phyloP scores from a whole-genome alignment of 2,329 filamentous ascomycete species.

The Colletotrichum sp. region DNA sequence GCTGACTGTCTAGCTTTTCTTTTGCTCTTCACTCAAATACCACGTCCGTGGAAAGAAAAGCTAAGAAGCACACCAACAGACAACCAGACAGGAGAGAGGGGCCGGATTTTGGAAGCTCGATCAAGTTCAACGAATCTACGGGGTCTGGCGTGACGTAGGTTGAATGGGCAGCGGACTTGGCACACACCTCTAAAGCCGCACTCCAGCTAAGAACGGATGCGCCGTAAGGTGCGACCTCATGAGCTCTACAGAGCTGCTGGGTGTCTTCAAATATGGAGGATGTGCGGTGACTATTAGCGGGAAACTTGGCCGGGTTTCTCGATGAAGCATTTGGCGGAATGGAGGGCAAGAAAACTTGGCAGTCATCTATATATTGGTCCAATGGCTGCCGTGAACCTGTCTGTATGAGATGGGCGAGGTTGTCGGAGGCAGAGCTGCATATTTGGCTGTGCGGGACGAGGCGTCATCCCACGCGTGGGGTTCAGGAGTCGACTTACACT shows the following conservation, averaged over 20 bases:
- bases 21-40: background rate
- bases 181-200: rapidly evolving
- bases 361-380: background rate
- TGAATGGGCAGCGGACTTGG: background rate
- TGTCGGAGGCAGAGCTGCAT: background rate
- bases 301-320: background rate
- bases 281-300: background rate
- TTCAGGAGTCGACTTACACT: background rate
- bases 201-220: background rate
- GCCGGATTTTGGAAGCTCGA: background rate
- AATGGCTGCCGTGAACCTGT: background rate
- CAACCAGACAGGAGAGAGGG: background rate
- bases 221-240: rapidly evolving
- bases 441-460: rapidly evolving
- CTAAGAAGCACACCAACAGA: rapidly evolving
- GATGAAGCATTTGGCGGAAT: background rate
- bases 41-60: background rate
- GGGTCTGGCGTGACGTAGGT: no score
- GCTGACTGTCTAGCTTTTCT: background rate
- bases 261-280: background rate
- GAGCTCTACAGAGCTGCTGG: rapidly evolving
- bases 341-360: background rate
- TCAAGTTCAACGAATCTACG: no score
- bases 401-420: rapidly evolving
- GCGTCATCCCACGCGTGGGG: background rate